Conservation (phyloP, 23 red algal species). For the Gracilaria caudata region DNA sequence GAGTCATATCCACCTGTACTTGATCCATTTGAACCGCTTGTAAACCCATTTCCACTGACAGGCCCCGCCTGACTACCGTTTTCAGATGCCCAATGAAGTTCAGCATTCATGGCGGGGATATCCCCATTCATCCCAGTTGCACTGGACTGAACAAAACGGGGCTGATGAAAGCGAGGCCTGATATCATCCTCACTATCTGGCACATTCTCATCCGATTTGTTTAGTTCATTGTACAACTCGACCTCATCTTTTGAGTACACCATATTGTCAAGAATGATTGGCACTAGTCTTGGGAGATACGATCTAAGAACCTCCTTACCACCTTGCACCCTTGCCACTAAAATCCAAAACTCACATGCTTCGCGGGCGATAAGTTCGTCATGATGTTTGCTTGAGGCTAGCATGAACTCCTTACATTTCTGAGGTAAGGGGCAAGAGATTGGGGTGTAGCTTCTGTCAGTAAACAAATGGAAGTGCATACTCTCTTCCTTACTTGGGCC, state of each 20-base stretch:
- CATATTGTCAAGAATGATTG: slow-evolving; percentile 83
- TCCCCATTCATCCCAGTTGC: slow-evolving; percentile 20
- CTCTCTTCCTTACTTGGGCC: slow-evolving; percentile 70
- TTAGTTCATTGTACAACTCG: slow-evolving; percentile 43
- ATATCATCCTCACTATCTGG: slow-evolving; percentile 89
- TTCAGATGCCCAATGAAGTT: background rate
- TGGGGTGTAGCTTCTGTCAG: slow-evolving; percentile 65
- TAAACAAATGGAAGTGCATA: slow-evolving; percentile 77
- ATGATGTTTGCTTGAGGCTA: slow-evolving; percentile 46
- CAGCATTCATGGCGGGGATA: background rate
- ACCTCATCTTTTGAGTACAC: slow-evolving; percentile 76
- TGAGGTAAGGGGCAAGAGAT: slow-evolving; percentile 73
- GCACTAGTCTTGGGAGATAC: slow-evolving; percentile 69
- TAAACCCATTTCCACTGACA: slow-evolving; percentile 28
- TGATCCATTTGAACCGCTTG: slow-evolving; percentile 35
- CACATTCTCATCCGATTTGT: slow-evolving; percentile 70
- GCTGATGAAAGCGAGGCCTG: slow-evolving; percentile 75
- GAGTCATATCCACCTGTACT: slow-evolving; percentile 49
- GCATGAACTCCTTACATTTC: slow-evolving; percentile 74
- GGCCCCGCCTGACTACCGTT: slow-evolving; percentile 26
- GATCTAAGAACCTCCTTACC: slow-evolving; percentile 53
- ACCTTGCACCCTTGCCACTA: slow-evolving; percentile 33
- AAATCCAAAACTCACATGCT: slow-evolving; percentile 91
- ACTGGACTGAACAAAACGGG: slow-evolving; percentile 36
- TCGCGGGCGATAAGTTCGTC: slow-evolving; percentile 70